Conservation (phyloP, 805 yeast species). For the Saturnispora kantuleensis region DNA sequence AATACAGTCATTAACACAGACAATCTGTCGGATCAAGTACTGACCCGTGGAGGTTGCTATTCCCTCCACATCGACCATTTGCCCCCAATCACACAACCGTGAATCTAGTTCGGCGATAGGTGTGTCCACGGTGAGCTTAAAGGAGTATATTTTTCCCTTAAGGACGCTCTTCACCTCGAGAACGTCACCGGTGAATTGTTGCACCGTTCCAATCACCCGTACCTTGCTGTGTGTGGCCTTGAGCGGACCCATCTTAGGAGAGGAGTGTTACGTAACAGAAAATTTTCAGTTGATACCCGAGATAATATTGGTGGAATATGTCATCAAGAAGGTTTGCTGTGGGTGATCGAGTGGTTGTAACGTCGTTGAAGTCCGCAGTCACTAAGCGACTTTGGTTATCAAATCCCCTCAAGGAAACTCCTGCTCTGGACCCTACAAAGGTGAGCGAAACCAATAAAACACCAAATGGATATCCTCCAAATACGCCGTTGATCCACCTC, state of each 20-base stretch:
- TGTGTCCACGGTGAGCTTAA: background rate
- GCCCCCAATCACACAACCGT: constrained; percentile 5
- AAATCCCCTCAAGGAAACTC: constrained; percentile 18
- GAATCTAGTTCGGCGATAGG: background rate
- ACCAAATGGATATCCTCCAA: constrained; percentile 12
- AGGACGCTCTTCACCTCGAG: no score
- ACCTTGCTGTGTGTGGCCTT: no score
- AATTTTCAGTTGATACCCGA: background rate
- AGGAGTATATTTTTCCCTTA: background rate
- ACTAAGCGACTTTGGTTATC: constrained; percentile 22
- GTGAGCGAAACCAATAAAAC: constrained; percentile 1
- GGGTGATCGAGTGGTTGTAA: constrained; percentile 26
- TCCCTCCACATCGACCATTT: constrained; percentile 7
- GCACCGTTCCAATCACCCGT: background rate
- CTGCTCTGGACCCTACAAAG: constrained; percentile 1
- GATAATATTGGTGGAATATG: background rate
- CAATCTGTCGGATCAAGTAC: constrained; percentile 1
- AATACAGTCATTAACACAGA: background rate
- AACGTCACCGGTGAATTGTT: background rate
- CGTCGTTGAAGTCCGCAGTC: constrained; percentile 21
- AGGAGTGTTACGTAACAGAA: background rate
- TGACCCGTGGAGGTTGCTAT: background rate
- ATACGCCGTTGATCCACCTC: constrained; percentile 12
- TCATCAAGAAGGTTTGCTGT: constrained; percentile 18
- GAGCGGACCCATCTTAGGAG: no score